A percentile compares a stretch with the other conserved stretches of the same genome.
Conservation (phyloP, 345 rosid species). For the Syzygium oleosum region DNA sequence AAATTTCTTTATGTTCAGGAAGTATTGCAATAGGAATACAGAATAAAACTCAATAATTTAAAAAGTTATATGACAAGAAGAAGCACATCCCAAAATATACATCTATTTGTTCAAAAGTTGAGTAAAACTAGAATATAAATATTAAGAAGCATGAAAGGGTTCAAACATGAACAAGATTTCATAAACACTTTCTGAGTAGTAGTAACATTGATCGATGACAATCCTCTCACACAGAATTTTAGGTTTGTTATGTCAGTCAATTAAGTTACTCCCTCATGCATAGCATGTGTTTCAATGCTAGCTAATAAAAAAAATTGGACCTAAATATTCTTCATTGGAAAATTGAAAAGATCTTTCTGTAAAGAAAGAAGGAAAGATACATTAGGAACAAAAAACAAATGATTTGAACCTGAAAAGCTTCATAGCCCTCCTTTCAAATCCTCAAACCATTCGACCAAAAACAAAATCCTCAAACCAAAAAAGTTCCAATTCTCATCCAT, state of each 20-base stretch:
- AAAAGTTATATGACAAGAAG: background rate
- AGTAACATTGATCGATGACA: background rate
- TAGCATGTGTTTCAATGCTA: background rate
- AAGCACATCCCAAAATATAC: background rate
- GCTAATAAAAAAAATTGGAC: background rate
- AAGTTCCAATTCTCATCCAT: background rate
- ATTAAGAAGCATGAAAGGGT: background rate
- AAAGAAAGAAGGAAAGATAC: background rate
- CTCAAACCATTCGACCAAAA: background rate
- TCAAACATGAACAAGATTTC: background rate
- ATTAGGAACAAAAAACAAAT: accelerated
- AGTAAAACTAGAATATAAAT: background rate
- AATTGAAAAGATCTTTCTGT: background rate
- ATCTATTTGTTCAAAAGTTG: background rate
- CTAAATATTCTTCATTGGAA: background rate
- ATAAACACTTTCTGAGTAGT: background rate
- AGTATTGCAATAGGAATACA: background rate
- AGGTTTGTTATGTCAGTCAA: background rate
- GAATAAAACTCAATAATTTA: background rate
- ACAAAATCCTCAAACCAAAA: background rate
- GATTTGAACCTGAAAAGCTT: background rate
- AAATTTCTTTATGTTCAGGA: background rate
- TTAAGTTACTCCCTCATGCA: background rate
- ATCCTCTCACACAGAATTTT: background rate
- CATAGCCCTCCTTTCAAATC: background rate